These are phyloP conservation scores for Dictyostelium discoideum DNA, from an alignment of 78 protist genomes.

Conservation along the genomic window dicty_2.7 NC_007088.5:6290001-6290500, in stretches of 20 bases:
- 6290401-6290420: constrained; percentile 54
- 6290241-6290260: neutral
- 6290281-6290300: neutral
- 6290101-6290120: neutral
- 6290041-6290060: neutral
- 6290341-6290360: neutral
- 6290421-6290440: constrained; percentile 37
- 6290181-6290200: neutral
- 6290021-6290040: neutral
- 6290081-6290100: neutral
- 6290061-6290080: neutral
- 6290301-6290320: constrained; percentile 32
- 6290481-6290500: too few relatives aligned
- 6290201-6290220: neutral
- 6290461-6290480: too few relatives aligned
- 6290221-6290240: neutral
- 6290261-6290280: constrained; percentile 36
- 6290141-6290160: neutral
- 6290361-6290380: constrained; percentile 23
- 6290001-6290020: neutral
- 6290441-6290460: neutral
- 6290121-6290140: neutral
- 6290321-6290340: constrained; percentile 15
- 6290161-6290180: neutral
- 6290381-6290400: constrained; percentile 41